These are phyloP conservation scores for Suillus bovinus DNA, from an alignment of 768 basidiomycete genomes.

Conservation along the genomic window DNA sequence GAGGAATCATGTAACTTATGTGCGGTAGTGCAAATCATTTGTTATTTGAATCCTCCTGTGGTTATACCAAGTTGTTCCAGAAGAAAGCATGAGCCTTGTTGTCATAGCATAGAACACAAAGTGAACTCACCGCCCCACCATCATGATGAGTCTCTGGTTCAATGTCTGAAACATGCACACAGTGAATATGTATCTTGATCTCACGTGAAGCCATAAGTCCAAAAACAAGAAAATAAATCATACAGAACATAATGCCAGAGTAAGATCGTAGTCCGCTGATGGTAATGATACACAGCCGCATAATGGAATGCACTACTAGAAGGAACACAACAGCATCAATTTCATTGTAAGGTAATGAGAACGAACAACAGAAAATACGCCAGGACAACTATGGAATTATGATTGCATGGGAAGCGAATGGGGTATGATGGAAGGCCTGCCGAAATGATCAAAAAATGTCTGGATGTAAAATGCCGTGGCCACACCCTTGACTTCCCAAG, in stretches of 20 bases:
- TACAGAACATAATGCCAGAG: not conserved
- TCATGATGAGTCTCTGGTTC: not conserved
- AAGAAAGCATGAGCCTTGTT: not conserved
- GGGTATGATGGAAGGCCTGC: not conserved
- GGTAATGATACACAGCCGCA: not conserved
- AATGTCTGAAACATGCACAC: not conserved
- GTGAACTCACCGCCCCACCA: not conserved
- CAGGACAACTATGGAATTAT: not conserved
- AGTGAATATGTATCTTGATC: not conserved
- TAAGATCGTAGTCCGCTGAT: not conserved
- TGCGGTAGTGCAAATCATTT: not conserved
- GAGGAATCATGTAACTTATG: not conserved
- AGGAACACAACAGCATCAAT: not conserved
- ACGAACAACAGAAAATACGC: not conserved
- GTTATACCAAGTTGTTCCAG: not conserved
- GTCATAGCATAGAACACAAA: not conserved
- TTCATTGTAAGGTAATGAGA: not conserved
- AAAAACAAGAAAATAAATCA: not conserved
- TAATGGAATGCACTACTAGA: not conserved
- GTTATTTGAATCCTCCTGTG: not conserved
- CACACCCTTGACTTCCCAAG: not conserved
- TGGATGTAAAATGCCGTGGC: not conserved
- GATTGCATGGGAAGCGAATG: slow-evolving; percentile 5
- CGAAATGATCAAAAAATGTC: slow-evolving; percentile 10
- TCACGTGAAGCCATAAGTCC: not conserved